Evolutionary conservation across 2,329 filamentous ascomycete genomes (phyloP), one percentile per base, ranked within the genome.

Genomic region (Hymenoscyphus repandus): DNA sequence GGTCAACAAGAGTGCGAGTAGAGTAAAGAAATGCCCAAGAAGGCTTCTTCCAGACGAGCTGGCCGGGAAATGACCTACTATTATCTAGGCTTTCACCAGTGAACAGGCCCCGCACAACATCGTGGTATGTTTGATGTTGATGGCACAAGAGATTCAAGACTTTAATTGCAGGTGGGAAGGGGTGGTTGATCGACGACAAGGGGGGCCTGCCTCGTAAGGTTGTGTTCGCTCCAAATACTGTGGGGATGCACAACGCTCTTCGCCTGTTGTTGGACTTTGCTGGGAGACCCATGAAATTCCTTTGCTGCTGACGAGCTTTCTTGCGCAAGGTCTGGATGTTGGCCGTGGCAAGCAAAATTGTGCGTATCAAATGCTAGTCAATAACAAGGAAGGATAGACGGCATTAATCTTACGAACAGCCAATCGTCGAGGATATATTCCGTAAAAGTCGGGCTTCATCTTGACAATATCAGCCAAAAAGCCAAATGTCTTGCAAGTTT

Each of bases 71-170:
- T 47, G 39, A 44, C 37, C 30, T 41, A 39, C 36, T 18, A 15
- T 20, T 51, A 31, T 37, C 48, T 38, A 31, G 39, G 17, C 11
- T 30, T 15, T 31, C 31, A 49, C 50, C 55, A 27, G 22, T 7
- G 22, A 27, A 4, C 22, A 27, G 22, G 22, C 4, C 22, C 22
- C 4, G 22, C 22, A 4, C 22, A 27, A 27, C 22, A 27, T 27
- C 22, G 22, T 27, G 22, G 22, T 27, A 27, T 27, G 75, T 79
- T 77, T 78, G 76, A 77, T 70, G 69, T 74, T 74, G 67, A 76
- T 74, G 70, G 70, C 68, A 73, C 55, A 48, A 53, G 47, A 50
- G 53, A 70, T 68, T 62, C 59, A 65, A 64, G 50, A 49, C 53
- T 70, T 69, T 64, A 60, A 66, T 65, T 61, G 37, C 51, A 54